phyloP scores from a whole-genome alignment of 768 basidiomycete species.

The Lenzites betulinus region DNA sequence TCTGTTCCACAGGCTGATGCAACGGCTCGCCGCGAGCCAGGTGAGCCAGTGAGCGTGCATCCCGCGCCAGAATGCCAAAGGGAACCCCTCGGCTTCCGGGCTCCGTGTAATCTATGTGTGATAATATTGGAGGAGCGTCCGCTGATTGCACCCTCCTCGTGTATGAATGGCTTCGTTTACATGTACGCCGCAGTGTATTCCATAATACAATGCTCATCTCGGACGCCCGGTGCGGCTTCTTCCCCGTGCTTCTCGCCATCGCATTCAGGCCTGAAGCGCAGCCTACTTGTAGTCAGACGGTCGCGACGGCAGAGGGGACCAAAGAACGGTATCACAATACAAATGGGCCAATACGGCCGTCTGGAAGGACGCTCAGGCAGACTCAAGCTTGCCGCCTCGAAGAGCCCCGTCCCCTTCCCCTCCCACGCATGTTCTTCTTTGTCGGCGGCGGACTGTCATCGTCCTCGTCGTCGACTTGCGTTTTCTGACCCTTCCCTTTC shows the following conservation, averaged over 20 bases:
- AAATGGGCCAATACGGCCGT: not conserved
- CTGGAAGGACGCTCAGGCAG: constrained; percentile 6
- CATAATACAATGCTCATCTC: constrained; percentile 19
- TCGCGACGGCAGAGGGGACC: constrained; percentile 4
- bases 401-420: constrained; percentile 19
- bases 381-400: constrained; percentile 19
- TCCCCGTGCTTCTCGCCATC: not conserved
- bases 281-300: not conserved
- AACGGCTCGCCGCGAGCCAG: constrained; percentile 7
- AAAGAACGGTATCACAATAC: not conserved
- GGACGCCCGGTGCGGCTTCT: constrained; percentile 13
- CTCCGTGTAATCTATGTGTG: constrained; percentile 4
- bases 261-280: constrained; percentile 1
- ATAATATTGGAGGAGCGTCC: constrained; percentile 1
- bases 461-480: constrained; percentile 14
- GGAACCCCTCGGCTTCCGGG: not conserved
- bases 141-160: constrained; percentile 12
- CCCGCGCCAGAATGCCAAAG: not conserved
- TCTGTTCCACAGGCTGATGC: constrained; percentile 8
- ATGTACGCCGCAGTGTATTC: constrained; percentile 13
- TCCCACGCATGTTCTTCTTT: constrained; percentile 22
- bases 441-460: constrained; percentile 15
- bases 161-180: constrained; percentile 16
- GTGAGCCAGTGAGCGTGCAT: not conserved
- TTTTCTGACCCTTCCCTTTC: constrained; percentile 18